phyloP scores from a whole-genome alignment of 192 early-diverging fungal species.

The Coemansia sp. region DNA sequence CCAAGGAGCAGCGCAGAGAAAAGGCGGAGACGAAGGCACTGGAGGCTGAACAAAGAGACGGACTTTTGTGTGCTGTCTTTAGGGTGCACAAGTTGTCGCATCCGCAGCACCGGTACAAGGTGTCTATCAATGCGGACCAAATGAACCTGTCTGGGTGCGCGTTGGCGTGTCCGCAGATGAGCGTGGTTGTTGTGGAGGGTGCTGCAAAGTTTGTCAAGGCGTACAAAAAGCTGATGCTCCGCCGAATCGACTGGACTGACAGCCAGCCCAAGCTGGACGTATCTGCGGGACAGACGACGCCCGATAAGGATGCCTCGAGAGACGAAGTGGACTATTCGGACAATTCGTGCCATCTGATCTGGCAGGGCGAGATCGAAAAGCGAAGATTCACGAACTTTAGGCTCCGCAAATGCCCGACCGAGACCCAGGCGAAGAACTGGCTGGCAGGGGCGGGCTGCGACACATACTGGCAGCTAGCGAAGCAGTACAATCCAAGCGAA shows the following conservation, averaged over 20 bases:
- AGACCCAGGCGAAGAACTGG: slow-evolving; percentile 69
- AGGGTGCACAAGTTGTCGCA: slow-evolving; percentile 76
- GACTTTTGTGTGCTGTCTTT: slow-evolving; percentile 74
- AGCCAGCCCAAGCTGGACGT: slow-evolving; percentile 46
- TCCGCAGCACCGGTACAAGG: slow-evolving; percentile 87
- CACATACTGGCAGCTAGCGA: slow-evolving; percentile 89
- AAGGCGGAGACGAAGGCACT: slow-evolving; percentile 73
- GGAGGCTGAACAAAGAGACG: slow-evolving; percentile 65
- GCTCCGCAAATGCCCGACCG: slow-evolving; percentile 69
- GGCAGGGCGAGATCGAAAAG: slow-evolving; percentile 86
- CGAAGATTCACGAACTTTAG: slow-evolving; percentile 78
- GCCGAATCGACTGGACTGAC: slow-evolving; percentile 87
- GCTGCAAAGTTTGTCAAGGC: slow-evolving; percentile 82
- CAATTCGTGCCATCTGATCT: slow-evolving; percentile 88
- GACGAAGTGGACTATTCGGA: slow-evolving; percentile 39
- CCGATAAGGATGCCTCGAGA: slow-evolving; percentile 21
- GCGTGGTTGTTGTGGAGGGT: slow-evolving; percentile 91
- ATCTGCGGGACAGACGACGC: slow-evolving; percentile 4
- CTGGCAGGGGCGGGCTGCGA: slow-evolving; percentile 70
- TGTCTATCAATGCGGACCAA: slow-evolving; percentile 87
- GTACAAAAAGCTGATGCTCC: slow-evolving; percentile 96
- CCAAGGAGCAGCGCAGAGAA: slow-evolving; percentile 79
- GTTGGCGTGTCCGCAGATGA: slow-evolving; percentile 70
- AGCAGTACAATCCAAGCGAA: slow-evolving; percentile 41
- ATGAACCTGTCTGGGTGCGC: slow-evolving; percentile 79